These are phyloP conservation scores for Lentithecium fluviatile DNA, from an alignment of 495 filamentous ascomycete genomes.

Conservation along the genomic window DNA sequence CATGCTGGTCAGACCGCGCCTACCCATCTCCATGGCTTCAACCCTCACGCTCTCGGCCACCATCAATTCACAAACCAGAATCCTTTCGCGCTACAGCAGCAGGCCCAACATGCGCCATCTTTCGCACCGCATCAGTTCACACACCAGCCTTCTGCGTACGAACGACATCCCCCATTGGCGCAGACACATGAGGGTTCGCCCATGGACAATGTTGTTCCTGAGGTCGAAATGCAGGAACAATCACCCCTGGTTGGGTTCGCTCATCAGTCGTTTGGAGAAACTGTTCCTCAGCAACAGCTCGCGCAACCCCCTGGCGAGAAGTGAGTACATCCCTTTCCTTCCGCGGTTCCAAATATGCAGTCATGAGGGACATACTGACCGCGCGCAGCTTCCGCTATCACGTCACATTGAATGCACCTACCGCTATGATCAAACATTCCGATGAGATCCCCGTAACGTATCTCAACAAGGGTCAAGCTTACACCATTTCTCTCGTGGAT, in stretches of 20 bases:
- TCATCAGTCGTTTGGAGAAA: constrained; percentile 33
- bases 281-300: constrained; percentile 29
- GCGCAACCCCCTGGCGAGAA: constrained; percentile 40
- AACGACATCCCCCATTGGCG: constrained; percentile 59
- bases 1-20: constrained; percentile 50
- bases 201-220: constrained; percentile 52
- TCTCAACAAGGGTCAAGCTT: constrained; percentile 94
- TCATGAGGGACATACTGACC: constrained; percentile 33
- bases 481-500: constrained; percentile 76
- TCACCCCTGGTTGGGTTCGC: constrained; percentile 42
- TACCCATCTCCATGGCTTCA: constrained; percentile 57
- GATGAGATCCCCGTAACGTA: constrained; percentile 94
- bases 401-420: constrained; percentile 86
- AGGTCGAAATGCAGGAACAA: constrained; percentile 44
- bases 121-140: constrained; percentile 81
- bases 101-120: constrained; percentile 50
- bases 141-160: constrained; percentile 72
- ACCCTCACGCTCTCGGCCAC: constrained; percentile 56
- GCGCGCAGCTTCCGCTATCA: constrained; percentile 80
- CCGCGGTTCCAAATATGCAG: neutral
- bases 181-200: constrained; percentile 62
- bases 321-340: constrained; percentile 34
- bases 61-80: constrained; percentile 72
- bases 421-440: constrained; percentile 87
- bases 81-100: constrained; percentile 59